Percentiles rank a stretch among this genome's conserved stretches.
These are phyloP conservation scores for Adansonia gregorii DNA, from an alignment of 441 rosid genomes.

Conservation along the genomic window DNA sequence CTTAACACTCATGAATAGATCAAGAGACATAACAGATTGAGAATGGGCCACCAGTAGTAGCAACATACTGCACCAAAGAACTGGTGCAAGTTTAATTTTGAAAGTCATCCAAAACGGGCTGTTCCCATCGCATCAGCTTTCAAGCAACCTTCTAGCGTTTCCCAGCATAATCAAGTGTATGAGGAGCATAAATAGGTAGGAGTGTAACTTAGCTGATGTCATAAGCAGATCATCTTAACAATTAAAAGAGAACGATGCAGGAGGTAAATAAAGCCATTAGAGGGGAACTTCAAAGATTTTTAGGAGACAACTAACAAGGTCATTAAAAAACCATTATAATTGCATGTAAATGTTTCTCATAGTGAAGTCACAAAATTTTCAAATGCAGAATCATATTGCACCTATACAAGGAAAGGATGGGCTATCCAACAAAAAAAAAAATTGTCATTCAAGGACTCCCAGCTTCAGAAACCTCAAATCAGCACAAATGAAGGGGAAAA, in stretches of 20 bases:
- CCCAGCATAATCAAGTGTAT: constrained; percentile 55
- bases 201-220: neutral
- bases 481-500: neutral
- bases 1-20: constrained; percentile 26
- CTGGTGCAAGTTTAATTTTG: constrained; percentile 85
- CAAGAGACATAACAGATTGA: constrained; percentile 57
- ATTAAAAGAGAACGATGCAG: neutral
- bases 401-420: neutral
- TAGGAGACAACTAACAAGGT: neutral
- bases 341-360: neutral
- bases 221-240: neutral
- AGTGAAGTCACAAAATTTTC: neutral
- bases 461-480: constrained; percentile 1
- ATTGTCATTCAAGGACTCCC: neutral
- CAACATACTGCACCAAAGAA: constrained; percentile 71
- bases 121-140: constrained; percentile 72
- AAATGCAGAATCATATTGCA: neutral
- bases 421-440: constrained; percentile 11
- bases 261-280: neutral
- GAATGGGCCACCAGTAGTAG: constrained; percentile 63
- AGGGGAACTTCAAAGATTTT: neutral
- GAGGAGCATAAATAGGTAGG: neutral
- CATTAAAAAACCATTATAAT: constrained; percentile 16
- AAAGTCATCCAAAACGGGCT: constrained; percentile 64
- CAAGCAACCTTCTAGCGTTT: constrained; percentile 83